Base-by-base conservation (phyloP, 768 basidiomycete genomes). In the Boletellus emodensis region DNA sequence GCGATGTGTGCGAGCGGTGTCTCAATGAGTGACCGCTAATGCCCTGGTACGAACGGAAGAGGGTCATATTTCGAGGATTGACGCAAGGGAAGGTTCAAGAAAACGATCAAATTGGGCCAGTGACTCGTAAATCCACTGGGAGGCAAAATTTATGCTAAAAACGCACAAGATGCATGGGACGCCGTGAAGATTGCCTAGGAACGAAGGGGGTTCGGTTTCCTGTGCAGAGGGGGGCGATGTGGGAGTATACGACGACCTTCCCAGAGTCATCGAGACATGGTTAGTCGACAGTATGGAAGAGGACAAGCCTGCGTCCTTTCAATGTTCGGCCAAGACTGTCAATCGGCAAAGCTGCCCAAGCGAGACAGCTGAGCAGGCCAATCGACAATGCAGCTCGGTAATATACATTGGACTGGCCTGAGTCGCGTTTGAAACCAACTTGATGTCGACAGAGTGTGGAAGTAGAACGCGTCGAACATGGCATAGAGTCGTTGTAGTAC, bases 11-110 rank as follows among this genome's bases (percentile, higher is more conserved):
- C 9, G 17, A 6, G 11, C 24, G n/a, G n/a, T 38, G 26, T 17
- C 44, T 14, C 9, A 11, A 30, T 30, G 30, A 30, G 11, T 30
- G 9, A 11, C 7, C 30, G 30, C 30, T 30, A 10, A 8, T 30
- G 30, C 28, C 32, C 24, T 48, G 45, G 37, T 56, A 51, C n/a
- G 51, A 22, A 33, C 2, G 54, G 54, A 39, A 57, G 45, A 7
- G 6, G 56, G 43, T 20, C 43, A 39, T 43, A 30, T 47, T 13
- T 55, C 45, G 3, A 48, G 48, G 14, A 56, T 35, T 1, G 53
- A 55, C 4, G 46, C 56, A 20, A 58, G 57, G 15, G 53, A 53
- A 24, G 52, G 50, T 14, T 53, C 40, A n/a, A 43, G 10, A 22
- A 47, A 46, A 44, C 52, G 44, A 22, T 53, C 28, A 3, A 36